Evolutionary conservation across 2,329 filamentous ascomycete genomes (phyloP), one percentile per base, ranked within the genome.

Genomic region (Ceratocystis papillata): DNA sequence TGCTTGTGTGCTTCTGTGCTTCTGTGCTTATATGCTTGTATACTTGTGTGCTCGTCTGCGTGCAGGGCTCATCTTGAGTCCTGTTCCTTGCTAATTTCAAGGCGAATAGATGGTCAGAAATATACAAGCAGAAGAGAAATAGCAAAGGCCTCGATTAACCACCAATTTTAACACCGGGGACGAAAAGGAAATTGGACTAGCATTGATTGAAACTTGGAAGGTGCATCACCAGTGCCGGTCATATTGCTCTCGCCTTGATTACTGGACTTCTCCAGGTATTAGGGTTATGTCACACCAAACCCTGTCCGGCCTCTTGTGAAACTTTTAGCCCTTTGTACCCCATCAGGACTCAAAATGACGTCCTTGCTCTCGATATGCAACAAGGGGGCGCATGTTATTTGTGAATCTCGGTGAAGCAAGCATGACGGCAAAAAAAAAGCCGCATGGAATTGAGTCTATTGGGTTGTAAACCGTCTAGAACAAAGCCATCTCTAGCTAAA

Each of bases 41-140:
- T 37, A 37, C 8, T 37, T 37, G 33, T 37, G 37, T 41, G 37
- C 37, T 15, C 37, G 37, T 41, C 10, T 41, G 37, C 3, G 33
- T 41, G 37, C 37, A 41, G 37, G 37, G 53, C 22, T 57, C 53
- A 22, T 33, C 15, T 17, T 20, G 22, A 30, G 53, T n/a, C 53
- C 53, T 15, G 53, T 57, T 30, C 53, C 37, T n/a, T 17, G 53
- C 30, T n/a, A 41, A 41, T 30, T 7, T 57, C 22, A 33, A 57
- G 53, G 22, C n/a, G 12, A 22, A 12, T n/a, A 57, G 53, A 33
- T 57, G 25, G 53, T 28, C 53, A 57, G 53, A 57, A 57, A 57
- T 57, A 57, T 57, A 33, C 3, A 33, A 30, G 53, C 53, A 57
- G 4, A 25, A 57, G n/a, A 57, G 10, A 0, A 57, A 57, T 17